Percentiles rank a stretch among this genome's conserved stretches.
phyloP scores from a whole-genome alignment of 257 asterid species.

The Apocynum venetum region DNA sequence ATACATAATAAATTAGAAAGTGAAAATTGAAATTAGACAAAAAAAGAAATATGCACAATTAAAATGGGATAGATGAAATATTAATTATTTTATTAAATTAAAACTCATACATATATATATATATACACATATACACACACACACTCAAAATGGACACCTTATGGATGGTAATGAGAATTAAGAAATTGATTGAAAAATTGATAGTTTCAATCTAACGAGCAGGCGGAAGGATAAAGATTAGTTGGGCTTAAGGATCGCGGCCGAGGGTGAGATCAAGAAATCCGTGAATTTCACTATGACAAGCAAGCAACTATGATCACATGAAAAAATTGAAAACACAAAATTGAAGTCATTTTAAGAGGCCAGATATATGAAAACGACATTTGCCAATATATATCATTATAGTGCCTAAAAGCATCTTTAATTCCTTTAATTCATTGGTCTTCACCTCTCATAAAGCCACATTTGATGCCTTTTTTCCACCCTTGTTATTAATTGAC shows the following conservation, averaged over 20 bases:
- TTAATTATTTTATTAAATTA: too few species aligned
- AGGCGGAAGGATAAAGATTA: too few species aligned
- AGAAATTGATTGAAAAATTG: too few species aligned
- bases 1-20: too few species aligned
- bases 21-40: too few species aligned
- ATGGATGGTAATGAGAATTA: too few species aligned
- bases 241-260: not conserved
- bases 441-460: constrained; percentile 21
- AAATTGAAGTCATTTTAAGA: constrained; percentile 16
- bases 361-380: constrained; percentile 35
- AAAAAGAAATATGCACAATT: too few species aligned
- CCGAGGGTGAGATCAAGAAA: constrained; percentile 21
- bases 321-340: constrained; percentile 9
- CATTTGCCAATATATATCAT: constrained; percentile 19
- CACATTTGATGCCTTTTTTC: constrained; percentile 23
- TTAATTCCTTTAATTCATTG: constrained; percentile 13
- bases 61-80: too few species aligned
- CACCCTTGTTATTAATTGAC: constrained; percentile 8
- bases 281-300: constrained; percentile 50
- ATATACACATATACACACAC: too few species aligned
- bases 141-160: too few species aligned
- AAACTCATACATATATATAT: too few species aligned
- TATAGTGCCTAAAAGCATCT: constrained; percentile 17
- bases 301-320: constrained; percentile 34
- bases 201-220: too few species aligned